Base-by-base conservation (phyloP, 441 rosid genomes). In the Gossypium aridum region DNA sequence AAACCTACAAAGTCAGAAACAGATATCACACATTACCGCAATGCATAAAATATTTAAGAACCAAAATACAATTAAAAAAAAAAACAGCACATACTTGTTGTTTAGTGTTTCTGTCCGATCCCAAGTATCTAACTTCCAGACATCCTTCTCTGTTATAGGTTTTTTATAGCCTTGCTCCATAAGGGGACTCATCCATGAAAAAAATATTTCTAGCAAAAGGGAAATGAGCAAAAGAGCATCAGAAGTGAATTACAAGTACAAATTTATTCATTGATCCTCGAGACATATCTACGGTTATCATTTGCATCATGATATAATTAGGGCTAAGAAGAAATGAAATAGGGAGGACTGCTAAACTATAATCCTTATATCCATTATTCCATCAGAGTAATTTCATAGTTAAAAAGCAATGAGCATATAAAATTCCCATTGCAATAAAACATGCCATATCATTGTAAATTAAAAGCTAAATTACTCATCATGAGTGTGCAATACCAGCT, bases 41-140 rank as follows among this genome's bases (percentile, higher is more conserved):
- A 76, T 59, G 61, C 54, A 59, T 22, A 73, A 73, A 78, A 66
- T 70, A 60, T 65, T 37, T 12, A 4, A 79, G 63, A 78, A 73
- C 55, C 53, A 45, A 65, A 23, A 67, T 12, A 49, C 25, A 10
- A 16, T 51, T 68, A 60, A 74, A 39, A 39, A 2, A 43, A 43
- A 43, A 43, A 31, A 37, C 75, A 70, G 25, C 39, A 75, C 82
- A 56, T 19, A 94, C 99, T 78, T 89, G 51, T 72, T 83, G 72
- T 83, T 91, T 70, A 94, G 85, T 8, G 94, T 92, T 78, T 91
- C 91, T 53, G 99, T 90, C 51, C 54, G 85, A 86, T 97, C 99
- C 99, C 99, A 97, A 25, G 84, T 77, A 79, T 94, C 99, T 70
- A 97, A 80, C 79, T 91, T 87, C 99, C 99, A 94, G 12, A 97